Evolutionary conservation across 305 asterid genomes (phyloP), one percentile per base, ranked within the genome.

Genomic region (Fraxinus dipetala): DNA sequence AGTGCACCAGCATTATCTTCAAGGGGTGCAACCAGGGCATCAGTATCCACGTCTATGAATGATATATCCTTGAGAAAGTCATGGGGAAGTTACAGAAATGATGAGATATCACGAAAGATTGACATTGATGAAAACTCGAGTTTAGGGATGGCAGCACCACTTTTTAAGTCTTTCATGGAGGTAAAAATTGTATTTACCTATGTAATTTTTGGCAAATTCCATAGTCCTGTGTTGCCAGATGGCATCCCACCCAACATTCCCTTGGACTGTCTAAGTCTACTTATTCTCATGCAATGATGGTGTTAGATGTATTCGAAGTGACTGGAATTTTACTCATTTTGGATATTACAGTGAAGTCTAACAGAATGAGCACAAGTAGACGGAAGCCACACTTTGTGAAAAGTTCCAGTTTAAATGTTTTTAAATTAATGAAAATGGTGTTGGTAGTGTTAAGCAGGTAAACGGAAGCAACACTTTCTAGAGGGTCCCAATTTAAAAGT

Each of bases 101-200:
- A 92, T 65, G 99, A 92, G 84, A 89, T 90, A n/a, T 85, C 95
- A 38, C 92, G 92, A 74, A 93, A 85, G 81, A 89, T 87, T 63
- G 95, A 91, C 83, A 84, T 81, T 6, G 95, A 94, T 61, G 98
- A 96, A 80, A 91, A 87, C 90, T 87, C 95, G 4, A 87, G 93
- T 87, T 88, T 94, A 82, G 99, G 98, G 84, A 91, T 94, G 86
- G 97, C 99, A 77, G 89, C 99, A 4, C 99, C 99, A n/a, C 91
- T 94, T 85, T 87, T 96, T 80, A 93, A 91, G 92, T 96, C 98
- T 81, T 96, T 96, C 90, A 96, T 94, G 99, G 98, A 96, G 98
- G 99, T 93, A 80, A 79, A 35, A 18, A 67, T 43, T 88, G 22
- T 82, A 9, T 54, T 79, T 18, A 13, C 73, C 70, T 78, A 43